Conservation (phyloP, 2,329 filamentous ascomycete species). For the Fonsecaea erecta region DNA sequence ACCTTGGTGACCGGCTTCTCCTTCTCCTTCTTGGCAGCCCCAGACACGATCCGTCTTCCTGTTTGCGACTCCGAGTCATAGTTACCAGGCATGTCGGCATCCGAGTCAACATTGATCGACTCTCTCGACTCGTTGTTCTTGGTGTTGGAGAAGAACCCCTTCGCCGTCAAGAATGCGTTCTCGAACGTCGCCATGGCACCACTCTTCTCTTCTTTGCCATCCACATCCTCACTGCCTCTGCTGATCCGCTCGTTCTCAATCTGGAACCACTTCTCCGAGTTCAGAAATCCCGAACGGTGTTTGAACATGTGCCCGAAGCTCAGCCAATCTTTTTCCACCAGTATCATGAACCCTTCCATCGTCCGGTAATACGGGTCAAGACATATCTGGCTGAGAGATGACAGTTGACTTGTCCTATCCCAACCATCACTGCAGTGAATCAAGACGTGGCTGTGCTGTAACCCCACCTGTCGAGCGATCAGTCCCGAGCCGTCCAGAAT, state of each 20-base stretch:
- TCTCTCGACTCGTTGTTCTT: slow-evolving; percentile 64
- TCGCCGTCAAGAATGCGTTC: slow-evolving; percentile 81
- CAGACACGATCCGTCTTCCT: slow-evolving; percentile 44
- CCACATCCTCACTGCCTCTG: slow-evolving; percentile 45
- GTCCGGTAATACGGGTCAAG: slow-evolving; percentile 95
- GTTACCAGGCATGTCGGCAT: slow-evolving; percentile 63
- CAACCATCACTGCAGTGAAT: slow-evolving; percentile 99
- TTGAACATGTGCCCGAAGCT: slow-evolving; percentile 98
- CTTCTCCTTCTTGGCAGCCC: slow-evolving; percentile 42
- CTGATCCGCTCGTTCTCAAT: slow-evolving; percentile 80
- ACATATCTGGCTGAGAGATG: slow-evolving; percentile 87
- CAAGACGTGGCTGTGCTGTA: slow-evolving; percentile 90
- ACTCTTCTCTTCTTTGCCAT: slow-evolving; percentile 45
- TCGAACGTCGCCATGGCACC: slow-evolving; percentile 75
- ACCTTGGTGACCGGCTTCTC: slow-evolving; percentile 74
- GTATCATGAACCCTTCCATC: slow-evolving; percentile 87
- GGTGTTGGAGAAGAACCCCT: slow-evolving; percentile 81
- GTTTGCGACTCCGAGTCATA: slow-evolving; percentile 52
- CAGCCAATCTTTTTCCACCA: slow-evolving; percentile 97
- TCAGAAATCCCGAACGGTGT: slow-evolving; percentile 83
- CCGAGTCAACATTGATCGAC: slow-evolving; percentile 58
- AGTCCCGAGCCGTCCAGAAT: slow-evolving; percentile 83
- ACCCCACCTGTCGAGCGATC: slow-evolving; percentile 84
- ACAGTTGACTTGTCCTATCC: slow-evolving; percentile 95
- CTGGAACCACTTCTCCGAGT: slow-evolving; percentile 91